Conservation (phyloP, 306 rosid species). For the Cicer yamashitae region DNA sequence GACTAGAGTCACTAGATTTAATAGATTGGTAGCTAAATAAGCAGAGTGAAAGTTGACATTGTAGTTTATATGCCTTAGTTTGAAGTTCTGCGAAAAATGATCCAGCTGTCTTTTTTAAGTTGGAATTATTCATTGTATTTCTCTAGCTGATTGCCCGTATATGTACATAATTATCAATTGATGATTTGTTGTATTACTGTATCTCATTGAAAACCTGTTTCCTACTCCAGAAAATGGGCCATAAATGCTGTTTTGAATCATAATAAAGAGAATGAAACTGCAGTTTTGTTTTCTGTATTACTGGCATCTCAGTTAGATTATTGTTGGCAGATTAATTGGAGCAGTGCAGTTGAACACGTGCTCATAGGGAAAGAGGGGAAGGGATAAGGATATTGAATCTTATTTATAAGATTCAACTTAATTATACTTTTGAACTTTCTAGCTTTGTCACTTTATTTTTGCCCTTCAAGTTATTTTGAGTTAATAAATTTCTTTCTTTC, state of each 20-base stretch:
- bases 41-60: constrained; percentile 41
- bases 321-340: neutral
- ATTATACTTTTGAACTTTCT: neutral
- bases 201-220: constrained; percentile 28
- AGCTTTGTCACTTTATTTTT: neutral
- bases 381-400: neutral
- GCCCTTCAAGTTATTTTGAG: neutral
- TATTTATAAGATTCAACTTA: too few relatives aligned
- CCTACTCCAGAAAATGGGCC: constrained; percentile 25
- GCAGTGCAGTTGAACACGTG: neutral
- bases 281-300: neutral
- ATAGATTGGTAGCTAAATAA: constrained; percentile 40
- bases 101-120: constrained; percentile 86
- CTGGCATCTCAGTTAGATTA: constrained; percentile 6
- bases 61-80: constrained; percentile 34
- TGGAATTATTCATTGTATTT: constrained; percentile 60
- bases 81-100: constrained; percentile 46
- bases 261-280: neutral
- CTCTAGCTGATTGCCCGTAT: constrained; percentile 21
- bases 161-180: constrained; percentile 44
- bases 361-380: neutral
- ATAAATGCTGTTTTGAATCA: neutral
- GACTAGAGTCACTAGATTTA: constrained; percentile 44
- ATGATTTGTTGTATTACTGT: constrained; percentile 33
- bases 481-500: neutral